Base-by-base conservation (phyloP, 176 grass and related monocot genomes). In the Areca catechu region DNA sequence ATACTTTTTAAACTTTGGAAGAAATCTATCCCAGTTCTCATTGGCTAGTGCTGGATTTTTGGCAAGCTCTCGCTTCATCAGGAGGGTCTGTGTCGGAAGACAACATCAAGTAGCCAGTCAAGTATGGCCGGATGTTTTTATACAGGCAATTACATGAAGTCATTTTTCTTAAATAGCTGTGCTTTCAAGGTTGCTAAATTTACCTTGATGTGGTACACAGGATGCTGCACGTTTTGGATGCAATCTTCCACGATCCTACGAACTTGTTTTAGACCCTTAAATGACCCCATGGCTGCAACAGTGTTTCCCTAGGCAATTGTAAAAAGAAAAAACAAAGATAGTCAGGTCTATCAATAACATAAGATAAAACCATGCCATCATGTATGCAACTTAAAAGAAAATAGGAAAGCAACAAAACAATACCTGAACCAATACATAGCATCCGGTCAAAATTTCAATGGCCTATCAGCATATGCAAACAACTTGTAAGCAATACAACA, bases 191-290 rank as follows among this genome's bases (percentile, higher is more conserved):
- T 25, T 16, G 50, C 48, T 1, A 50, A 48, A 20, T 55, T 43
- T 52, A 97, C 92, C 92, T 97, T 97, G 66, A 97, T 85, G 66
- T 97, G 86, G 70, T 91, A 97, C 20, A 97, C 92, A 74, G 92
- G 92, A 74, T 97, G 92, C 83, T 84, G 64, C 54, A 72, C 59
- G 27, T 97, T 97, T 58, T 88, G 77, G 17, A 97, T 88, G 71
- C 92, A 97, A 67, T 91, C 83, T 69, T 97, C 92, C 58, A 88
- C 78, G 75, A 97, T 76, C 74, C 61, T 88, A 56, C 92, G 60
- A 5, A 91, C 75, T 85, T 88, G 83, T 80, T 97, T 97, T 59
- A 97, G 69, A 52, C 92, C 92, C 56, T 79, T 97, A 68, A 88
- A 91, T 57, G 81, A 76, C 71, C 92, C 86, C 86, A 97, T 91